These are phyloP conservation scores for Alternaria viburni DNA, from an alignment of 2,329 filamentous ascomycete genomes.

Conservation along the genomic window DNA sequence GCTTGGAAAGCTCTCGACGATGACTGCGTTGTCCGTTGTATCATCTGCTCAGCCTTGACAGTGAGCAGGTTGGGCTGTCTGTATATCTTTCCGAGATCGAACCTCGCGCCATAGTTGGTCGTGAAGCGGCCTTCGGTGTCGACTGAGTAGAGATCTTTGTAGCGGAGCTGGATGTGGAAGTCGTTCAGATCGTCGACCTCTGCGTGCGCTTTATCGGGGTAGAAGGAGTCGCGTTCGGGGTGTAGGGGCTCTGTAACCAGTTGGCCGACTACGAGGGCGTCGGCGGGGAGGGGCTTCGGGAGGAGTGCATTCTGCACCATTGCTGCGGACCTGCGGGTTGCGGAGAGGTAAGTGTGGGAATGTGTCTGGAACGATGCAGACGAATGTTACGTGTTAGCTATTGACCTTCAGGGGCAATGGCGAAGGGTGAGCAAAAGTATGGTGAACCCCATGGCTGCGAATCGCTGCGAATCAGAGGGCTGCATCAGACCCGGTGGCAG, in stretches of 20 bases:
- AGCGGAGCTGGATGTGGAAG: slow-evolving; percentile 49
- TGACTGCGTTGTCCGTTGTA: slow-evolving; percentile 42
- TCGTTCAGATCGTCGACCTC: slow-evolving; percentile 48
- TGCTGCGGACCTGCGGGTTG: slow-evolving; percentile 1
- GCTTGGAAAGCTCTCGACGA: slow-evolving; percentile 38
- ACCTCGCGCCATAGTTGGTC: slow-evolving; percentile 48
- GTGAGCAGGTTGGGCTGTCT: slow-evolving; percentile 46
- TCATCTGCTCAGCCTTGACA: slow-evolving; percentile 47
- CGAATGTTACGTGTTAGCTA: not conserved
- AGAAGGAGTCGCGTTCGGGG: slow-evolving; percentile 47
- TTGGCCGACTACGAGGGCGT: slow-evolving; percentile 45
- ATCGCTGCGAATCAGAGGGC: slow-evolving; percentile 29
- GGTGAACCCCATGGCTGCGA: slow-evolving; percentile 22
- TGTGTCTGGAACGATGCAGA: not conserved
- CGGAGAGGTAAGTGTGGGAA: not conserved
- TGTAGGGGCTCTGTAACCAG: slow-evolving; percentile 46
- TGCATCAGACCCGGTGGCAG: slow-evolving; percentile 22
- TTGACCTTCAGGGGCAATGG: not conserved
- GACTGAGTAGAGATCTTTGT: slow-evolving; percentile 47
- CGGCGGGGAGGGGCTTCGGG: slow-evolving; percentile 44
- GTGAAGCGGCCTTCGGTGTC: slow-evolving; percentile 48
- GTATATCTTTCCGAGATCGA: slow-evolving; percentile 46
- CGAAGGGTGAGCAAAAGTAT: slow-evolving; percentile 9
- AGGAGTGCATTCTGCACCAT: slow-evolving; percentile 47
- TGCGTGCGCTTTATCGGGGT: slow-evolving; percentile 40